Conservation (phyloP, 2,329 filamentous ascomycete genomes). For the Coleophoma eucalyptorum region DNA sequence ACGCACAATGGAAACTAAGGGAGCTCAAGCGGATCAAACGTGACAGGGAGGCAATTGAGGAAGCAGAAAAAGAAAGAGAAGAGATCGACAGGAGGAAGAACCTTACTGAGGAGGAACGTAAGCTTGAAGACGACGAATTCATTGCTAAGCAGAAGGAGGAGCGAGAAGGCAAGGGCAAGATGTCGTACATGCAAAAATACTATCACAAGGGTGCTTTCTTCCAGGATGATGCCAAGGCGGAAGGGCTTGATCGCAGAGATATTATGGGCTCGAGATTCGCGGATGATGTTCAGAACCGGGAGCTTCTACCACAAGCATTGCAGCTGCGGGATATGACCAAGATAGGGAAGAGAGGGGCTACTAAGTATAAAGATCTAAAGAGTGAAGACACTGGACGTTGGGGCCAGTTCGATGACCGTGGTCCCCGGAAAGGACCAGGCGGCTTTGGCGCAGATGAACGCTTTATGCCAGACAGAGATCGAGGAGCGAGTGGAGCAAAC, state of each 20-base stretch:
- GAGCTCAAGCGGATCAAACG: slow-evolving; percentile 87
- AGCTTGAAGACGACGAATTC: slow-evolving; percentile 77
- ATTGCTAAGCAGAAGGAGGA: slow-evolving; percentile 60
- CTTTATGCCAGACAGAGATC: slow-evolving; percentile 61
- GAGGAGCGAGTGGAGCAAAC: slow-evolving; percentile 61
- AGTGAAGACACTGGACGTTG: slow-evolving; percentile 88
- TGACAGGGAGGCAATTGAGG: slow-evolving; percentile 80
- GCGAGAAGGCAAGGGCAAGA: slow-evolving; percentile 67
- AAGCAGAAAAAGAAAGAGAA: slow-evolving; percentile 77
- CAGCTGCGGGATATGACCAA: slow-evolving; percentile 93
- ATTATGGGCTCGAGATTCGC: slow-evolving; percentile 80
- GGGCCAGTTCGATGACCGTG: slow-evolving; percentile 60
- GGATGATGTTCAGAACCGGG: slow-evolving; percentile 79
- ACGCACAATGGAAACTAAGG: slow-evolving; percentile 88
- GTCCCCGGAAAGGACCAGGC: slow-evolving; percentile 31
- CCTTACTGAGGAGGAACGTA: slow-evolving; percentile 80
- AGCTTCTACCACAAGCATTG: slow-evolving; percentile 84
- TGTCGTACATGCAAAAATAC: slow-evolving; percentile 92
- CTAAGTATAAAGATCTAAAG: slow-evolving; percentile 84
- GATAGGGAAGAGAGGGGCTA: slow-evolving; percentile 86
- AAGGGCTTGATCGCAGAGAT: slow-evolving; percentile 75
- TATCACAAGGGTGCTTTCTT: slow-evolving; percentile 97
- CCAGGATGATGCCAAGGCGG: slow-evolving; percentile 72
- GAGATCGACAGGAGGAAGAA: slow-evolving; percentile 87
- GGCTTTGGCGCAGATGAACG: slow-evolving; percentile 56